These are phyloP conservation scores for Monosporascus sp. DNA, from an alignment of 2,329 filamentous ascomycete species.

Conservation along the genomic window DNA sequence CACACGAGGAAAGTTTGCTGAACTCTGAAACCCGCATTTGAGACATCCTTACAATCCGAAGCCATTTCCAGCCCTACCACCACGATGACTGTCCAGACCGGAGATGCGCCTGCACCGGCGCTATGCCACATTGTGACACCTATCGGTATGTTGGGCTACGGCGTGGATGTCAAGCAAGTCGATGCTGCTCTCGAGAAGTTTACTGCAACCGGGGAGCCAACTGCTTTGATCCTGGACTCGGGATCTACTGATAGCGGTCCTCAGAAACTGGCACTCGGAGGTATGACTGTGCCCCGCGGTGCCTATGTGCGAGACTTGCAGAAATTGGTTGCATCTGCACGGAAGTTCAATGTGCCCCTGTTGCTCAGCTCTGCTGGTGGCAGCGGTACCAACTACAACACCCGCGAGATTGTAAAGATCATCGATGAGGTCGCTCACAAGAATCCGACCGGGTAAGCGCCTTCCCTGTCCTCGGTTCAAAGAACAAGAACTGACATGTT, in stretches of 20 bases:
- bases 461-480: conserved; percentile 21
- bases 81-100: background rate
- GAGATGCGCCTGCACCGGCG: conserved; percentile 1
- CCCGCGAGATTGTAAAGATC: conserved; percentile 33
- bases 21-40: background rate
- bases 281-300: conserved; percentile 31
- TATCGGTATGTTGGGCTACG: conserved; percentile 45
- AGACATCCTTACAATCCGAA: background rate
- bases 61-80: background rate
- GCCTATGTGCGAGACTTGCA: conserved; percentile 37
- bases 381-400: conserved; percentile 39
- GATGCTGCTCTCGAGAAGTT: conserved; percentile 18
- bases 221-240: conserved; percentile 28
- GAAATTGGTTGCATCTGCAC: conserved; percentile 30
- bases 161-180: conserved; percentile 31
- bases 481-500: background rate
- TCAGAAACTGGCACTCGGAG: conserved; percentile 33
- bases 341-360: conserved; percentile 30
- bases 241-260: conserved; percentile 32
- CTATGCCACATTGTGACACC: conserved; percentile 39
- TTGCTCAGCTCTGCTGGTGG: conserved; percentile 42
- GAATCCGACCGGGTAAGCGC: conserved; percentile 13
- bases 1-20: background rate
- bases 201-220: conserved; percentile 21
- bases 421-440: conserved; percentile 29